Evolutionary conservation across 2,329 filamentous ascomycete genomes (phyloP).

Genomic region (Phyllosticta capitalensis): DNA sequence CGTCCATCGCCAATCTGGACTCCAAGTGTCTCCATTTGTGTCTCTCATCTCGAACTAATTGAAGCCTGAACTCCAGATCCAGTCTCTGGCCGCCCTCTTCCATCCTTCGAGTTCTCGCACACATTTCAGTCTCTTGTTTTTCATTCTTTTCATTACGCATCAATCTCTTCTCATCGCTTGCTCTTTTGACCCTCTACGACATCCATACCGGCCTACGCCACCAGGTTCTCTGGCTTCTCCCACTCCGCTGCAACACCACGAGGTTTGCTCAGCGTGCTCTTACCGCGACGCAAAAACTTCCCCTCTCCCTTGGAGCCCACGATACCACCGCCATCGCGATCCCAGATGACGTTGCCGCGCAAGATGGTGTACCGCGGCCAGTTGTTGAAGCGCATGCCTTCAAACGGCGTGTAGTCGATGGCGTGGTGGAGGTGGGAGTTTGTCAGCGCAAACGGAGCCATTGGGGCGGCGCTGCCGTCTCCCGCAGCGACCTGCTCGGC

Average conservation of each 20-base stretch:
- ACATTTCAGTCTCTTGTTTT: no score
- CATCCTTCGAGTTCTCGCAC: no score
- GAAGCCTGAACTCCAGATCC: no score
- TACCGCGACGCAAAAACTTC: slow-evolving; percentile 38
- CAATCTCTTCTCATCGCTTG: neutral
- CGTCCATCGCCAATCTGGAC: no score
- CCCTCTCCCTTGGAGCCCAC: slow-evolving; percentile 41
- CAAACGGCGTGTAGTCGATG: slow-evolving; percentile 54
- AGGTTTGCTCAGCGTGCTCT: slow-evolving; percentile 28
- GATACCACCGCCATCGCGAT: slow-evolving; percentile 43
- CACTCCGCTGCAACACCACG: slow-evolving; percentile 13
- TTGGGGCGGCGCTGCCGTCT: neutral
- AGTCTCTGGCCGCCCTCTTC: no score
- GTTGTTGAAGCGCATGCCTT: slow-evolving; percentile 46
- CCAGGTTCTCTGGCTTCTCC: slow-evolving; percentile 11
- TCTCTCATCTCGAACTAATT: no score
- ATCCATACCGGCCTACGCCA: no score
- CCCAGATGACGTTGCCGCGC: slow-evolving; percentile 50
- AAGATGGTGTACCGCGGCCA: slow-evolving; percentile 55
- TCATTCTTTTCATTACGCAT: neutral
- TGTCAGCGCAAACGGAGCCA: slow-evolving; percentile 36
- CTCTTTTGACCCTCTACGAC: neutral
- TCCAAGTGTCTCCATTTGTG: no score
- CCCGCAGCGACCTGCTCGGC: slow-evolving; percentile 30
- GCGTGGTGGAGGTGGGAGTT: slow-evolving; percentile 51